Evolutionary conservation across 805 yeast species (phyloP).

Genomic region (Myxozyma lipomycoides): DNA sequence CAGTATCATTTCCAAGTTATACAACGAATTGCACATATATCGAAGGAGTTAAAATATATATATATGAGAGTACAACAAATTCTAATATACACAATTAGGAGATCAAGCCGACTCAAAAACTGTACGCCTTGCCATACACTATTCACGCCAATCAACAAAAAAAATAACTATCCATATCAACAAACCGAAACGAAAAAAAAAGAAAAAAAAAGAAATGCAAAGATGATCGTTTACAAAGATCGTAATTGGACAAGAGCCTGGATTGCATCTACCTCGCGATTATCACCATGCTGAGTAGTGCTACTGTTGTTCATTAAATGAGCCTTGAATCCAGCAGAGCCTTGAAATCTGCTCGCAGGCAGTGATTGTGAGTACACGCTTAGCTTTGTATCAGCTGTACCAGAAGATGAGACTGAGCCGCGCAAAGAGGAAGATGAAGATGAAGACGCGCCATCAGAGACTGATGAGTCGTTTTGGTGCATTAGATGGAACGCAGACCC

Average conservation of each 20-base stretch:
- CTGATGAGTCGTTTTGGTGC: slow-evolving; percentile 13
- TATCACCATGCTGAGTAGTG: no score
- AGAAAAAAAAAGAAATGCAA: slow-evolving; percentile 1
- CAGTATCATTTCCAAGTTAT: no score
- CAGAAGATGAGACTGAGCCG: slow-evolving; percentile 16
- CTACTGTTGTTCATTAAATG: background rate
- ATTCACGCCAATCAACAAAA: background rate
- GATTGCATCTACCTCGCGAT: slow-evolving; percentile 29
- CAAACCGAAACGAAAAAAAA: background rate
- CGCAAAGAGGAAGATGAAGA: slow-evolving; percentile 5
- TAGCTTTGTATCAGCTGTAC: slow-evolving; percentile 2
- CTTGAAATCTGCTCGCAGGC: slow-evolving; percentile 3
- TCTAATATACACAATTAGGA: no score
- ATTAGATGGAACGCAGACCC: slow-evolving; percentile 15
- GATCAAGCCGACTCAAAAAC: no score
- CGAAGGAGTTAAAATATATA: no score
- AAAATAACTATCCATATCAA: no score
- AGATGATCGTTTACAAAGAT: slow-evolving; percentile 23
- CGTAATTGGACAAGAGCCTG: slow-evolving; percentile 28
- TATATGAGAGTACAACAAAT: no score
- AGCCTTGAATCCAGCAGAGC: background rate
- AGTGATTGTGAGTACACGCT: slow-evolving; percentile 16
- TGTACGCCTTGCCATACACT: no score
- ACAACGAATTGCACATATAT: no score
- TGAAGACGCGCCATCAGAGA: slow-evolving; percentile 15